A percentile compares a stretch with the other conserved stretches of the same genome.
phyloP scores from a whole-genome alignment of 768 basidiomycete genomes.

The Suillus cothurnatus region DNA sequence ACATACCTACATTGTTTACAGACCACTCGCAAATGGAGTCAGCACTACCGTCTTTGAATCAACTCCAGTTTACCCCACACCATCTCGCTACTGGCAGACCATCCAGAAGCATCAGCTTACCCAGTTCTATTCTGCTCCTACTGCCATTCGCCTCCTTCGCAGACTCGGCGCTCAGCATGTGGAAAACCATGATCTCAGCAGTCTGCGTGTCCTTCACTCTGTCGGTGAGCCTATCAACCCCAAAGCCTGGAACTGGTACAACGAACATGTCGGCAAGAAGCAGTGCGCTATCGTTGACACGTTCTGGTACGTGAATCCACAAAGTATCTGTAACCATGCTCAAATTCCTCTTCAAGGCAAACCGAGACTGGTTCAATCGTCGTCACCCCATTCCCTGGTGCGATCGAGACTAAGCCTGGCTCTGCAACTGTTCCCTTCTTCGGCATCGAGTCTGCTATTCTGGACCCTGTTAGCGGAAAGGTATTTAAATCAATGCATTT shows the following conservation, averaged over 20 bases:
- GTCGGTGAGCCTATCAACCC: slow-evolving; percentile 99
- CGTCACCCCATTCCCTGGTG: slow-evolving; percentile 94
- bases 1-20: slow-evolving; percentile 96
- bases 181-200: slow-evolving; percentile 76
- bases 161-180: slow-evolving; percentile 87
- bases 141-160: slow-evolving; percentile 91
- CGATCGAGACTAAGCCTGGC: slow-evolving; percentile 94
- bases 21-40: slow-evolving; percentile 84
- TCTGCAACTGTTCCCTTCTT: slow-evolving; percentile 98
- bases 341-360: slow-evolving; percentile 57
- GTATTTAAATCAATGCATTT: slow-evolving; percentile 27
- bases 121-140: slow-evolving; percentile 94
- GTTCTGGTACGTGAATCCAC: slow-evolving; percentile 58
- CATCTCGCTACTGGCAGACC: slow-evolving; percentile 95
- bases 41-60: slow-evolving; percentile 93
- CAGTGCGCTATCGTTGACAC: slow-evolving; percentile 96
- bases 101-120: slow-evolving; percentile 93
- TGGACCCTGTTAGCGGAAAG: slow-evolving; percentile 82
- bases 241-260: slow-evolving; percentile 99
- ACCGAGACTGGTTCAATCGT: slow-evolving; percentile 98
- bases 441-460: slow-evolving; percentile 85
- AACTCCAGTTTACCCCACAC: slow-evolving; percentile 95
- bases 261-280: slow-evolving; percentile 86
- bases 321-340: background rate
- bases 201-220: slow-evolving; percentile 83